These are phyloP conservation scores for Xylaria sp. DNA, from an alignment of 2,329 filamentous ascomycete species.

Conservation along the genomic window DNA sequence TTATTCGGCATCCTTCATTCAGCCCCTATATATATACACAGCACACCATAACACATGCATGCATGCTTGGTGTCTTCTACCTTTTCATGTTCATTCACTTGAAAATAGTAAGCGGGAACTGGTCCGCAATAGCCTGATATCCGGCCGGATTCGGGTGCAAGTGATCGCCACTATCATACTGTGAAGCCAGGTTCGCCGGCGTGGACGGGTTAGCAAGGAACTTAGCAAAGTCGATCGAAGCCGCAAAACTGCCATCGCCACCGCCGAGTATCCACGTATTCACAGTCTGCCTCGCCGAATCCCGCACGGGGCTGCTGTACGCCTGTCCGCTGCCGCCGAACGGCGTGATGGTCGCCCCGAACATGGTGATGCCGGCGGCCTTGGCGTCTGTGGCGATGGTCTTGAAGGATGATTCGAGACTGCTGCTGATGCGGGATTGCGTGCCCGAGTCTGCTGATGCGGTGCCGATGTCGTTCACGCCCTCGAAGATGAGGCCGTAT, in stretches of 20 bases:
- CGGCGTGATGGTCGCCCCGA: conserved; percentile 74
- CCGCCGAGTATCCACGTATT: conserved; percentile 70
- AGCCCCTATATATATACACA: too few relatives aligned
- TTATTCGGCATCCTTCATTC: too few relatives aligned
- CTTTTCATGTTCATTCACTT: neutral
- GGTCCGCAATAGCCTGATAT: conserved; percentile 68
- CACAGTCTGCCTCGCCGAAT: conserved; percentile 66
- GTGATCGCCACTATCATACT: conserved; percentile 72
- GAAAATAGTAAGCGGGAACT: conserved; percentile 68
- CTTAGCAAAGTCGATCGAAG: conserved; percentile 70
- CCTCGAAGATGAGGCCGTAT: conserved; percentile 74
- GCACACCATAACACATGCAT: too few relatives aligned
- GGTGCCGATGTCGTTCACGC: conserved; percentile 75
- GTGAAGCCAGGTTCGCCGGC: conserved; percentile 58
- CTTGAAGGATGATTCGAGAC: conserved; percentile 66
- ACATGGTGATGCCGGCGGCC: conserved; percentile 64
- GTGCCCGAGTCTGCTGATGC: conserved; percentile 57
- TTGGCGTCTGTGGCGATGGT: conserved; percentile 68
- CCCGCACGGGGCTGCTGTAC: conserved; percentile 65
- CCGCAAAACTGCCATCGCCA: conserved; percentile 64
- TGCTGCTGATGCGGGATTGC: conserved; percentile 61
- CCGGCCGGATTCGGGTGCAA: conserved; percentile 70
- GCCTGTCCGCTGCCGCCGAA: conserved; percentile 64
- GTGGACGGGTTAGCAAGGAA: conserved; percentile 63
- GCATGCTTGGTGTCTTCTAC: too few relatives aligned